A percentile compares a stretch with the other conserved stretches of the same genome.
Conservation (phyloP, 192 early-diverging fungal species). For the Entomortierella parvispora region DNA sequence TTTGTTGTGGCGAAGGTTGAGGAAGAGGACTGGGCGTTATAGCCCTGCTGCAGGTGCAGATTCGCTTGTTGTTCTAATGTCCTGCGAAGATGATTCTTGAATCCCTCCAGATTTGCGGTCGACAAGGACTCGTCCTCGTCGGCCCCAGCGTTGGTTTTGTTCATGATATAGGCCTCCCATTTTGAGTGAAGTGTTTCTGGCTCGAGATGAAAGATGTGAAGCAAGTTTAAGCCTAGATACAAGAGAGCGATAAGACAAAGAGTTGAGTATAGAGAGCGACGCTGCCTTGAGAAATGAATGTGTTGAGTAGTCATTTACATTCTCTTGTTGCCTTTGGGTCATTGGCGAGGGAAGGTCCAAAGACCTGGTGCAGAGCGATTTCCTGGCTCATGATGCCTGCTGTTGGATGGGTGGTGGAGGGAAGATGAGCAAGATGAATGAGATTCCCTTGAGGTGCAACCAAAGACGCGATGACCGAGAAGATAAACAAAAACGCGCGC, state of each 20-base stretch:
- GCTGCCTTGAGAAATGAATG: no score
- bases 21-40: background rate
- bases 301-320: background rate
- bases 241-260: background rate
- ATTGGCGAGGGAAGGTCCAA: slow-evolving; percentile 3
- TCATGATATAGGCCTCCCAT: slow-evolving; percentile 51
- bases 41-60: background rate
- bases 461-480: no score
- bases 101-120: slow-evolving; percentile 25
- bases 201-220: slow-evolving; percentile 36
- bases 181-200: slow-evolving; percentile 38
- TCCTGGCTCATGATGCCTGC: slow-evolving; percentile 6
- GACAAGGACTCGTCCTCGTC: slow-evolving; percentile 38
- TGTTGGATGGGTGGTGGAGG: background rate
- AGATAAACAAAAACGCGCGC: no score
- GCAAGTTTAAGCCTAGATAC: slow-evolving; percentile 14
- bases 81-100: slow-evolving; percentile 31
- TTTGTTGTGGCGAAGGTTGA: slow-evolving; percentile 24
- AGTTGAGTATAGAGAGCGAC: no score
- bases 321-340: slow-evolving; percentile 5
- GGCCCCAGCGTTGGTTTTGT: background rate
- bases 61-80: slow-evolving; percentile 25
- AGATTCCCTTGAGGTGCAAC: background rate
- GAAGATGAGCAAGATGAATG: background rate
- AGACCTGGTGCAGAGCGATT: background rate